Evolutionary conservation across 2,329 filamentous ascomycete genomes (phyloP), one percentile per base, ranked within the genome.

Genomic region (Rachicladosporium sp.): DNA sequence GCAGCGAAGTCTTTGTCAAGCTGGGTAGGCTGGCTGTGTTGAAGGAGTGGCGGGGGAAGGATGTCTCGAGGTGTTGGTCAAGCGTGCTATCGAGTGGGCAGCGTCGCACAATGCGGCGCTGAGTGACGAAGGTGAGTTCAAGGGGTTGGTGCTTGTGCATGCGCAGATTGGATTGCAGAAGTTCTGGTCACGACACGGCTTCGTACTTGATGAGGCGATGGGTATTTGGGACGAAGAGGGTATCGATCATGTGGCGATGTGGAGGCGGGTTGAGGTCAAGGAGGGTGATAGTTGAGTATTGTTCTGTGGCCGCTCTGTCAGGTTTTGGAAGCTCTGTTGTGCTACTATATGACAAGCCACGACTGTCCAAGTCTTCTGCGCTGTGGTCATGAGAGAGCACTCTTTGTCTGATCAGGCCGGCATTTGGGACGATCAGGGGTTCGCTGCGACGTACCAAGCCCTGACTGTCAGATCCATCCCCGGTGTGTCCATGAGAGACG

Each of bases 201-300:
- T 94, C 58, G 62, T 67, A 45, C 66, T 74, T 7, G 87, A 95
- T 60, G 71, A 82, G 53, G 67, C 62, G 7, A 75, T 89, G 73
- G 83, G 84, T 1, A 69, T 59, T 27, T 95, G 87, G 86, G 68
- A 70, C 45, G 87, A 95, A 59, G 86, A 91, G 54, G 84, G 82
- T 3, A 89, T 94, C 40, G 68, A 74, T 47, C 86, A 94, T 65
- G 71, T 93, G 11, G 87, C 83, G 43, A 93, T 95, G 87, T 93
- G 75, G 71, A 71, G 62, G 58, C 51, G 64, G 42, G 30, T 70
- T 2, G 39, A 41, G 13, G 12, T 41, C 11, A 41, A 41, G 39
- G 29, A 19, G n/a, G 12, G 23, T 6, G 23, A 27, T 3, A 27
- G 23, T 6, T 27, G 4, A 27, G 3, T 27, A 27, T 7, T 6